Evolutionary conservation across 208 protist genomes (phyloP).

Genomic region (Trypanosoma boissoni): DNA sequence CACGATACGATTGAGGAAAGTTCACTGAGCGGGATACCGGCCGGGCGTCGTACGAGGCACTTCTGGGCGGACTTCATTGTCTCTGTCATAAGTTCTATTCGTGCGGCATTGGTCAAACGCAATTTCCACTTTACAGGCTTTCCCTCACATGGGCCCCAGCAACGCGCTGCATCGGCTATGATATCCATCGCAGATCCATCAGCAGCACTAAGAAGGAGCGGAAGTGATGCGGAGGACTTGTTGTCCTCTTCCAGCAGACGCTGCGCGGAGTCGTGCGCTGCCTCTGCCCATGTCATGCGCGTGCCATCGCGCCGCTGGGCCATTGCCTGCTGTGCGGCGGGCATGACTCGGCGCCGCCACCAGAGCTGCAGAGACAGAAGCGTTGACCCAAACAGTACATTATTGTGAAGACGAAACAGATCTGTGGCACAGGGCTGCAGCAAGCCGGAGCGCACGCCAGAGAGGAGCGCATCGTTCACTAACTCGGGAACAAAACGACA

Average conservation of each 20-base stretch:
- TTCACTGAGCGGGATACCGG: constrained; percentile 19
- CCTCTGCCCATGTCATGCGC: constrained; percentile 1
- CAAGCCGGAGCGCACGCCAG: constrained; percentile 8
- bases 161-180: constrained; percentile 6
- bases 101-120: constrained; percentile 12
- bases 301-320: background rate
- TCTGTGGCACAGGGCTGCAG: constrained; percentile 8
- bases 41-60: constrained; percentile 7
- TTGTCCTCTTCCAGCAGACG: constrained; percentile 10
- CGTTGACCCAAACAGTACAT: constrained; percentile 2
- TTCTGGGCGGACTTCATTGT: constrained; percentile 7
- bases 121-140: constrained; percentile 4
- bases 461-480: constrained; percentile 14
- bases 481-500: constrained; percentile 16
- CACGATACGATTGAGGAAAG: constrained; percentile 14
- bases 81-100: constrained; percentile 4
- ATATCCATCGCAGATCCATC: constrained; percentile 8
- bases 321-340: background rate
- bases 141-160: constrained; percentile 5
- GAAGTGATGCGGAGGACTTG: background rate
- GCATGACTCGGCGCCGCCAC: constrained; percentile 15
- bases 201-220: background rate
- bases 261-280: constrained; percentile 5
- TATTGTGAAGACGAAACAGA: constrained; percentile 13
- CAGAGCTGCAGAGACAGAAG: constrained; percentile 20